A percentile compares a stretch with the other conserved stretches of the same genome.
These are phyloP conservation scores for Tolypocladium sp. DNA, from an alignment of 2,329 filamentous ascomycete genomes.

Conservation along the genomic window DNA sequence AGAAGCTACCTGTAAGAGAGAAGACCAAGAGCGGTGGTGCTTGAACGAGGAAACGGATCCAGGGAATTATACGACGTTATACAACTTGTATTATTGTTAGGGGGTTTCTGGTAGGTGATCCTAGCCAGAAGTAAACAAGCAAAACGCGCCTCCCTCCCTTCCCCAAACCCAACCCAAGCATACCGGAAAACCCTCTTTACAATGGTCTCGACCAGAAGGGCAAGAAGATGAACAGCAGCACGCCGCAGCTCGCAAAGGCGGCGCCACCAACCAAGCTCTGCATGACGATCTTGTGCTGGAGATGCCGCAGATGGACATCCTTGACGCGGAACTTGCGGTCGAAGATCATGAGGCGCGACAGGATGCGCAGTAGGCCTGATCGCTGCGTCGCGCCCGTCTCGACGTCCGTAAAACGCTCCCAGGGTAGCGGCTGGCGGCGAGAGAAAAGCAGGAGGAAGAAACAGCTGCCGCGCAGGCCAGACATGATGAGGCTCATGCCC, in stretches of 20 bases:
- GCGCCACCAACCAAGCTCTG: constrained; percentile 30
- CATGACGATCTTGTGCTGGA: constrained; percentile 35
- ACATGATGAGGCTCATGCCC: constrained; percentile 31
- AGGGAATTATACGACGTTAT: too few relatives aligned
- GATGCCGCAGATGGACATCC: constrained; percentile 28
- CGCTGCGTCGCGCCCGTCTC: constrained; percentile 12
- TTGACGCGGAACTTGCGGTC: constrained; percentile 35
- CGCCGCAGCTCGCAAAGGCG: constrained; percentile 24
- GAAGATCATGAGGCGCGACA: constrained; percentile 35
- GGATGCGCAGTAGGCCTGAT: constrained; percentile 15
- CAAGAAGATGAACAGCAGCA: constrained; percentile 29
- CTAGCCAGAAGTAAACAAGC: too few relatives aligned
- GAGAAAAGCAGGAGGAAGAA: constrained; percentile 38
- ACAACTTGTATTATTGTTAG: too few relatives aligned
- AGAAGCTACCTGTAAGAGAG: too few relatives aligned
- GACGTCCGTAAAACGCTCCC: constrained; percentile 36
- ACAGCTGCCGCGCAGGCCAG: constrained; percentile 35
- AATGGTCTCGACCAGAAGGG: neutral
- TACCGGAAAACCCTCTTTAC: neutral
- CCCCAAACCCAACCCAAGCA: neutral
- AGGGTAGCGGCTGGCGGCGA: constrained; percentile 34
- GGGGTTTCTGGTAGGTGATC: too few relatives aligned
- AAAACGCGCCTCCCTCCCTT: neutral
- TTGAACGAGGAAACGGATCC: too few relatives aligned
- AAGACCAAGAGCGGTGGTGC: too few relatives aligned